Percentiles rank a stretch among this genome's conserved stretches.
phyloP scores from a whole-genome alignment of 1,139 yeast genomes.

The Komagataea norvegica region DNA sequence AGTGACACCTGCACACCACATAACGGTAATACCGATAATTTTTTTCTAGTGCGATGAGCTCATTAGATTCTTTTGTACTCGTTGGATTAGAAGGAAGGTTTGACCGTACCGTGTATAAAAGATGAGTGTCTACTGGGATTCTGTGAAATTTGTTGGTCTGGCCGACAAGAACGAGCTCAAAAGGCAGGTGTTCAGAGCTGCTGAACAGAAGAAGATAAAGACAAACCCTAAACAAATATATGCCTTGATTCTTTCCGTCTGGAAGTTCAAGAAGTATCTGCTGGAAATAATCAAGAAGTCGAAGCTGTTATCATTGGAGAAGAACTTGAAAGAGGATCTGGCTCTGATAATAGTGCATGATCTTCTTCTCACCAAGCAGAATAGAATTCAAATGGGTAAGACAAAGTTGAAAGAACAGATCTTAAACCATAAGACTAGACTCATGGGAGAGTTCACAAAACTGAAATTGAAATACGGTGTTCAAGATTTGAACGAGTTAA shows the following conservation, averaged over 20 bases:
- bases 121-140: slow-evolving; percentile 24
- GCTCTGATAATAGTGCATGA: slow-evolving; percentile 75
- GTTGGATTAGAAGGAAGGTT: background rate
- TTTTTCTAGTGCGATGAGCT: slow-evolving; percentile 4
- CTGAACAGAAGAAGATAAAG: slow-evolving; percentile 41
- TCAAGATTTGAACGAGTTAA: slow-evolving; percentile 37
- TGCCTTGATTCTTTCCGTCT: slow-evolving; percentile 76
- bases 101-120: background rate
- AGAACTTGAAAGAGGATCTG: slow-evolving; percentile 37
- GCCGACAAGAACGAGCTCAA: slow-evolving; percentile 8
- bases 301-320: slow-evolving; percentile 49
- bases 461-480: slow-evolving; percentile 63
- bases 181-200: slow-evolving; percentile 52
- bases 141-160: slow-evolving; percentile 22
- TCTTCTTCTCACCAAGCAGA: slow-evolving; percentile 65
- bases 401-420: slow-evolving; percentile 82
- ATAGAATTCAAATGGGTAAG: slow-evolving; percentile 86
- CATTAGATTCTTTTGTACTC: background rate
- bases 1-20: slow-evolving; percentile 11
- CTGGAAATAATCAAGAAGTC: slow-evolving; percentile 59
- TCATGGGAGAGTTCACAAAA: slow-evolving; percentile 77
- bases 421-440: slow-evolving; percentile 69
- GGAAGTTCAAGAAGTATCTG: slow-evolving; percentile 63
- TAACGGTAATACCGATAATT: background rate
- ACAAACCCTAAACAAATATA: slow-evolving; percentile 75